These are phyloP conservation scores for Phylloboletellus chloephorus DNA, from an alignment of 1,284 basidiomycete genomes.

Conservation along the genomic window DNA sequence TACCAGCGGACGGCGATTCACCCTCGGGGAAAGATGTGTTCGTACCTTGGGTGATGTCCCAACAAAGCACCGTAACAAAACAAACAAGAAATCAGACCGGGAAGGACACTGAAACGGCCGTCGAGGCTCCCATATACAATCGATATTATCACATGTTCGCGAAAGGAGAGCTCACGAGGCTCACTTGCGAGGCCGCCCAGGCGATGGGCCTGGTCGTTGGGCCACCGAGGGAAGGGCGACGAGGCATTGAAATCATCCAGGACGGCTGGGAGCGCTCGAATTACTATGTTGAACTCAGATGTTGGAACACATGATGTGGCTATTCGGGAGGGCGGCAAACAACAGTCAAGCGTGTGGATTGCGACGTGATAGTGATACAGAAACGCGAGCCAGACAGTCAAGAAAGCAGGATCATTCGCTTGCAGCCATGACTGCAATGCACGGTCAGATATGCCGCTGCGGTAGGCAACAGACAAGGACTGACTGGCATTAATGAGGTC, in stretches of 20 bases:
- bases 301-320: conserved; percentile 45
- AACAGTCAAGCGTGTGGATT: conserved; percentile 19
- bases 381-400: conserved; percentile 11
- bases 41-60: conserved; percentile 62
- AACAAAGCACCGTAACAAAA: conserved; percentile 19
- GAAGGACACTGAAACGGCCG: not conserved
- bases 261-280: conserved; percentile 86
- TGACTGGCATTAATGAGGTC: conserved; percentile 93
- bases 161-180: conserved; percentile 62
- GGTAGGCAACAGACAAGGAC: conserved; percentile 34
- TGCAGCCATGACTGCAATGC: conserved; percentile 30
- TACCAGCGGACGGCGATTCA: conserved; percentile 36
- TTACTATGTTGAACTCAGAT: conserved; percentile 67
- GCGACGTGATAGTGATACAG: conserved; percentile 25
- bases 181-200: conserved; percentile 59
- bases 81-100: conserved; percentile 13
- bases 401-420: conserved; percentile 27
- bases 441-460: conserved; percentile 49
- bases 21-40: conserved; percentile 55
- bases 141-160: conserved; percentile 94
- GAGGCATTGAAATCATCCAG: conserved; percentile 61
- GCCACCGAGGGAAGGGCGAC: conserved; percentile 15
- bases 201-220: conserved; percentile 55
- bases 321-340: not conserved
- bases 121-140: conserved; percentile 50